These are phyloP conservation scores for Tulasnella sp. DNA, from an alignment of 768 basidiomycete species.

Conservation along the genomic window DNA sequence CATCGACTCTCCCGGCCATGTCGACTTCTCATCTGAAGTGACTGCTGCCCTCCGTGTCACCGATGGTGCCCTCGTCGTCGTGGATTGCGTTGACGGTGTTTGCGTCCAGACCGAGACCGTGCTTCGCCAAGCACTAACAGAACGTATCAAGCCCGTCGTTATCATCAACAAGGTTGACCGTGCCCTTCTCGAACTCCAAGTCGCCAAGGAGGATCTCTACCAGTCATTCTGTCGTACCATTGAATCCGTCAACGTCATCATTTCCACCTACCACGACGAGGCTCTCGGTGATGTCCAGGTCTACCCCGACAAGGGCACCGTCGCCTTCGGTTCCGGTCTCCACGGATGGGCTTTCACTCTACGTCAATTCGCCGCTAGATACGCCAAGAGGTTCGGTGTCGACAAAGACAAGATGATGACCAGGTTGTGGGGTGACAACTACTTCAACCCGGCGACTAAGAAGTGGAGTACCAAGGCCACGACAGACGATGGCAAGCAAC, in stretches of 20 bases:
- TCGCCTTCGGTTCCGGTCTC: conserved; percentile 98
- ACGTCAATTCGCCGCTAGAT: conserved; percentile 90
- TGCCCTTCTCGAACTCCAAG: conserved; percentile 96
- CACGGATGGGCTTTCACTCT: conserved; percentile 99
- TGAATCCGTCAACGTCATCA: conserved; percentile 96
- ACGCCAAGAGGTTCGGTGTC: conserved; percentile 98
- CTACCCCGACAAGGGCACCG: conserved; percentile 96
- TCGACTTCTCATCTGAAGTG: conserved; percentile 99
- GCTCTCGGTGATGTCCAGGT: conserved; percentile 98
- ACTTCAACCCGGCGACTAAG: conserved; percentile 92
- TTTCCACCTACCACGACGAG: conserved; percentile 92
- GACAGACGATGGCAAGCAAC: conserved; percentile 78
- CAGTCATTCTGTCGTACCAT: conserved; percentile 97
- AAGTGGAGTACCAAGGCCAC: conserved; percentile 86
- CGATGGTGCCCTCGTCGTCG: conserved; percentile 98
- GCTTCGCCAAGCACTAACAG: conserved; percentile 90
- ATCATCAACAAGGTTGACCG: conserved; percentile 99
- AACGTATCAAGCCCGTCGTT: conserved; percentile 99
- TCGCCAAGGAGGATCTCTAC: conserved; percentile 93
- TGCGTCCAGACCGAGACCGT: conserved; percentile 99
- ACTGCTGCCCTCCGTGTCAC: conserved; percentile 99
- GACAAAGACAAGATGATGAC: conserved; percentile 98
- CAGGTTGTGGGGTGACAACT: conserved; percentile 99
- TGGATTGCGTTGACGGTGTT: conserved; percentile 99
- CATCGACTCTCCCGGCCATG: conserved; percentile 99